These are phyloP conservation scores for Calonectria crousiana DNA, from an alignment of 2,329 filamentous ascomycete genomes.

Conservation along the genomic window DNA sequence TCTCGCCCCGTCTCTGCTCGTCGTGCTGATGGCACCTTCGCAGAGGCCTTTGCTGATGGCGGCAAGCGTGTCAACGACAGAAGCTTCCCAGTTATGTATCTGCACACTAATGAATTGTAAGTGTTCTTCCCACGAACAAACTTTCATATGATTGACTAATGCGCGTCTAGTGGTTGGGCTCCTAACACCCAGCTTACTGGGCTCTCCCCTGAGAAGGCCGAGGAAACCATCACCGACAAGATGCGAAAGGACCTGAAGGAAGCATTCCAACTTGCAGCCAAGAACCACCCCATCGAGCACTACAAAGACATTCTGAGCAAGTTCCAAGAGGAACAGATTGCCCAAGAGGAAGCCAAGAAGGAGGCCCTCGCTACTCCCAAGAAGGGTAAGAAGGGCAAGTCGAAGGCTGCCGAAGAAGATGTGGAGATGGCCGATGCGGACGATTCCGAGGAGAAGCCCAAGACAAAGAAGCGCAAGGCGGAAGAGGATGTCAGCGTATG, in stretches of 20 bases:
- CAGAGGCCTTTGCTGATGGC: slow-evolving; percentile 87
- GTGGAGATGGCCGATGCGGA: slow-evolving; percentile 73
- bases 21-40: slow-evolving; percentile 85
- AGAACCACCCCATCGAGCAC: slow-evolving; percentile 81
- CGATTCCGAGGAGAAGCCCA: slow-evolving; percentile 72
- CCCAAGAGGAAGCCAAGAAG: slow-evolving; percentile 62
- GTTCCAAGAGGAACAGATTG: slow-evolving; percentile 74
- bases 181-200: slow-evolving; percentile 85
- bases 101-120: slow-evolving; percentile 97
- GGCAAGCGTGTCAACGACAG: slow-evolving; percentile 88
- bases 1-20: slow-evolving; percentile 87
- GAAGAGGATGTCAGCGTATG: slow-evolving; percentile 75
- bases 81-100: slow-evolving; percentile 94
- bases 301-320: slow-evolving; percentile 86
- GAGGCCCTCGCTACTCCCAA: slow-evolving; percentile 56
- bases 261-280: slow-evolving; percentile 84
- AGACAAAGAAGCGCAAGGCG: slow-evolving; percentile 84
- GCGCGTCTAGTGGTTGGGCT: slow-evolving; percentile 81
- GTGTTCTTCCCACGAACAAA: slow-evolving; percentile 52
- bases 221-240: slow-evolving; percentile 78
- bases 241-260: slow-evolving; percentile 82
- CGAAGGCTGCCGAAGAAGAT: slow-evolving; percentile 68
- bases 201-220: slow-evolving; percentile 79
- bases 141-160: slow-evolving; percentile 26
- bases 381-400: slow-evolving; percentile 60